Base-by-base conservation (phyloP, 1,284 basidiomycete species). In the Cryptococcus sp. region DNA sequence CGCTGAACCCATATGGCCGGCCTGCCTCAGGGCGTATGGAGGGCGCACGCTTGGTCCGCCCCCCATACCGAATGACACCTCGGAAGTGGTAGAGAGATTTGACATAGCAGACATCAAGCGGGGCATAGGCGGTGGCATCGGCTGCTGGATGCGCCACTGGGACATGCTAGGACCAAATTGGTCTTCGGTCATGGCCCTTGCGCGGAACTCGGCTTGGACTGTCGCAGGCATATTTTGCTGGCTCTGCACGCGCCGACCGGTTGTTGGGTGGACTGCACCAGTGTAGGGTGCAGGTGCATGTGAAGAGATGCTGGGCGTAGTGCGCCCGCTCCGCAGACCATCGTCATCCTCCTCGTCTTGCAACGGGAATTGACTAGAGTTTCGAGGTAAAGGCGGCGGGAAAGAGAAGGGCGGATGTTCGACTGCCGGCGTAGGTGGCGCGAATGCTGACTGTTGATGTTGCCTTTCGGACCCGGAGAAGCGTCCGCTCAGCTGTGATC, bases 151-250 rank as follows among this genome's bases (percentile, higher is more conserved):
- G 65, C 85, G 80, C 88, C 88, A 89, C 62, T 86, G 85, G 1
- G 82, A 80, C 79, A 89, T 86, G 19, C 83, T 80, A 17, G 84
- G 80, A 2, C 87, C 85, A 63, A 84, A 85, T 54, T 82, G 81
- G 70, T 89, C 88, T 70, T 91, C 89, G 13, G 88, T 88, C 63
- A 85, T 83, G n/a, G 86, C 86, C 42, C 89, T 82, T 19, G 70
- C 59, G 68, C 78, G 23, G 78, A 76, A 63, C 82, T 77, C 75
- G 20, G 77, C 83, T 53, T 85, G 84, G 56, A 77, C 71, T 41
- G 87, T 85, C 17, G 83, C 77, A 6, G 84, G 84, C 72, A 86
- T 82, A 63, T 80, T 85, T 68, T 83, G 75, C 52, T 74, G 72
- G 60, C 81, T 85, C 57, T 85, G 82, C 17, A 82, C 86, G 52